A percentile compares a stretch with the other conserved stretches of the same genome.
These are phyloP conservation scores for Amylostereum chailletii DNA, from an alignment of 1,284 basidiomycete species.

Conservation along the genomic window DNA sequence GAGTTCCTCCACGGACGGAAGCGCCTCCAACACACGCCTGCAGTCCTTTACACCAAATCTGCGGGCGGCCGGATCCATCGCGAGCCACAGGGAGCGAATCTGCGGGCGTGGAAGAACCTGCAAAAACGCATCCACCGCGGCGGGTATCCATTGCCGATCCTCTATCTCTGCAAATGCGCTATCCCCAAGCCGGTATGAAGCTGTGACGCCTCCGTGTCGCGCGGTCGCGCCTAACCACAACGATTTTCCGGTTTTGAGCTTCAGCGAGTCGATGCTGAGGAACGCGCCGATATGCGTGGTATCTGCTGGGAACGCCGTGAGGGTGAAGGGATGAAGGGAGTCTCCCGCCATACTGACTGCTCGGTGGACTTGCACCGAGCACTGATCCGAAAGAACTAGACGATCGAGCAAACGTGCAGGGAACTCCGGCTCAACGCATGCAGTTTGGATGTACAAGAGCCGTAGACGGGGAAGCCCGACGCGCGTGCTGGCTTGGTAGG, in stretches of 20 bases:
- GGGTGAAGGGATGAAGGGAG: slow-evolving; percentile 1
- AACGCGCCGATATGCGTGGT: slow-evolving; percentile 3
- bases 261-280: slow-evolving; percentile 5
- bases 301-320: slow-evolving; percentile 5
- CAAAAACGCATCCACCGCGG: slow-evolving; percentile 8
- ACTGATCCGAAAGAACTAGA: slow-evolving; percentile 7
- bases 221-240: slow-evolving; percentile 10
- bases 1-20: slow-evolving; percentile 8
- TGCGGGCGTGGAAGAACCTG: slow-evolving; percentile 7
- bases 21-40: slow-evolving; percentile 6
- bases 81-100: slow-evolving; percentile 7
- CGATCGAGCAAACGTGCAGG: slow-evolving; percentile 6
- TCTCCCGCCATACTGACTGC: slow-evolving; percentile 9
- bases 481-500: not conserved
- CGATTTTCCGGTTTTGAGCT: slow-evolving; percentile 6
- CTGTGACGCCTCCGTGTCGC: slow-evolving; percentile 8
- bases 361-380: slow-evolving; percentile 9
- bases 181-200: slow-evolving; percentile 8
- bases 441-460: slow-evolving; percentile 7
- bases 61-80: slow-evolving; percentile 1
- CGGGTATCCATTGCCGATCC: slow-evolving; percentile 6
- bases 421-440: slow-evolving; percentile 7
- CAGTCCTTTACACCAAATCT: slow-evolving; percentile 8
- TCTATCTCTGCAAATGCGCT: not conserved
- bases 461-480: slow-evolving; percentile 12